phyloP scores from a whole-genome alignment of 257 asterid species.

The Jasminum sambac region DNA sequence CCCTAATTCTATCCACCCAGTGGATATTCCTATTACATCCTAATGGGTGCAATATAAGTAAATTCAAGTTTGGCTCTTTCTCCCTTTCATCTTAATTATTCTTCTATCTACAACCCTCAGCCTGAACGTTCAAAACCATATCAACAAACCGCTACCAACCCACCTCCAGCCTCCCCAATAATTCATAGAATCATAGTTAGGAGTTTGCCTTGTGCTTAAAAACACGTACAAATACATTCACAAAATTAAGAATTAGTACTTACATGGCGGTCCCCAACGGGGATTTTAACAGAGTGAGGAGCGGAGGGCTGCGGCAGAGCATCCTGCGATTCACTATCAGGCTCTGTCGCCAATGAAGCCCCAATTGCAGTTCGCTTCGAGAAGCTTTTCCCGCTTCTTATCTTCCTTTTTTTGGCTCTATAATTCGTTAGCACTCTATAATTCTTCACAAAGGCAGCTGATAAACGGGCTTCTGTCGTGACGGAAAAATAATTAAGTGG shows the following conservation, averaged over 20 bases:
- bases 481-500: conserved; percentile 28
- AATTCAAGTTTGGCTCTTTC: not conserved
- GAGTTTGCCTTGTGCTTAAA: not conserved
- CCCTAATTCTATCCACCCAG: not conserved
- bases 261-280: conserved; percentile 78
- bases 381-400: conserved; percentile 23
- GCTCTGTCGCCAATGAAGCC: conserved; percentile 42
- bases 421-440: conserved; percentile 23
- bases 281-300: conserved; percentile 70
- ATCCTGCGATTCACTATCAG: conserved; percentile 28
- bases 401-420: conserved; percentile 32
- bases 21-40: not conserved
- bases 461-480: conserved; percentile 18
- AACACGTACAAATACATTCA: not conserved
- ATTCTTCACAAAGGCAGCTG: conserved; percentile 36
- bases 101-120: not conserved
- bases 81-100: not conserved
- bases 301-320: conserved; percentile 39
- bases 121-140: not conserved
- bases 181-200: not conserved
- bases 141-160: not conserved
- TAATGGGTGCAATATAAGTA: not conserved
- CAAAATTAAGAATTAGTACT: conserved; percentile 18
- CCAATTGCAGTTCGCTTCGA: conserved; percentile 24
- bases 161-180: not conserved